Percentiles rank a stretch among this genome's conserved stretches.
phyloP scores from a whole-genome alignment of 352 stramenopile species.

The Aphanomyces astaci region DNA sequence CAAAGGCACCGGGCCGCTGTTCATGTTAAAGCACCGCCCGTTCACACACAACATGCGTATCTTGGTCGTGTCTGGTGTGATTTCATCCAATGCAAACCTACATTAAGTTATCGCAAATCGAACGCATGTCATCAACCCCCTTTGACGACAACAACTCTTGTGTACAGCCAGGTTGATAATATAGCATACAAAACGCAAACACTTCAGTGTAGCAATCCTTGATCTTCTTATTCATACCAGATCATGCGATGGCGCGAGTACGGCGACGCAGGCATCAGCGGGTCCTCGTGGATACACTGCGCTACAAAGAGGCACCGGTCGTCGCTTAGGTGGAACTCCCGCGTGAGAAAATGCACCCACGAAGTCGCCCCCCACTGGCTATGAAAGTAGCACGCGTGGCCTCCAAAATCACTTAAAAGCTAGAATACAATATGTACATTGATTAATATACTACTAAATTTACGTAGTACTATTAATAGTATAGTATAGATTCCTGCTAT shows the following conservation, averaged over 20 bases:
- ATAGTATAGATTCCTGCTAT: no score
- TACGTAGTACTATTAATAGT: no score
- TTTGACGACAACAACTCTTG: no score
- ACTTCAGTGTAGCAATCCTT: no score
- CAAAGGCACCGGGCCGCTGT: neutral
- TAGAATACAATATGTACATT: no score
- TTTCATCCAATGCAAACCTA: neutral
- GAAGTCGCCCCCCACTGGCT: neutral
- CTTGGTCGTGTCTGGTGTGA: neutral
- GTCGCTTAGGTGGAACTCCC: neutral
- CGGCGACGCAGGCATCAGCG: neutral
- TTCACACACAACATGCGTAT: neutral
- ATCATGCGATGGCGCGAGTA: neutral
- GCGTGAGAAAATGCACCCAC: constrained; percentile 1
- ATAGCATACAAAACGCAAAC: no score
- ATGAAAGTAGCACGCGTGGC: neutral
- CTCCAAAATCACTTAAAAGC: neutral
- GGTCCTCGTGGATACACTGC: constrained; percentile 11
- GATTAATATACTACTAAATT: no score
- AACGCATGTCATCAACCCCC: neutral
- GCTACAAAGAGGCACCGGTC: constrained; percentile 3
- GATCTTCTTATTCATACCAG: no score
- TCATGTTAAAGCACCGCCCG: neutral
- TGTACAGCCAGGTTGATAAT: no score
- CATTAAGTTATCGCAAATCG: no score